These are phyloP conservation scores for Fusarium begoniae DNA, from an alignment of 2,329 filamentous ascomycete species.

Conservation along the genomic window DNA sequence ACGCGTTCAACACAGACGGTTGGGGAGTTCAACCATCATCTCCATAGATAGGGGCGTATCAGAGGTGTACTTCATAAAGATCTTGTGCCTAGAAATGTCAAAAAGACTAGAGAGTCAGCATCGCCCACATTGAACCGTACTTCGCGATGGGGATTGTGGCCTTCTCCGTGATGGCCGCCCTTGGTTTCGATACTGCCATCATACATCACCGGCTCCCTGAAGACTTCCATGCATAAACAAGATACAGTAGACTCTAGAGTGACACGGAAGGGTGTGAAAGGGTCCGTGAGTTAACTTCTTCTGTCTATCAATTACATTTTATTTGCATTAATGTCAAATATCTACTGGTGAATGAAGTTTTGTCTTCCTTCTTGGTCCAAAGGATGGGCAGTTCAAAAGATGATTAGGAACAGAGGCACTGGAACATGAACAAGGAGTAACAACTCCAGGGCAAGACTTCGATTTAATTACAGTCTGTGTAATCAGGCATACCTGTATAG, in stretches of 20 bases:
- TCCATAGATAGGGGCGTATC: background rate
- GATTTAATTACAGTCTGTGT: background rate
- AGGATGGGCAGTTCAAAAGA: background rate
- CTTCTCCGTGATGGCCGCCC: background rate
- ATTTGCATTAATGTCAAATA: background rate
- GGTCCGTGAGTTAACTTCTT: background rate
- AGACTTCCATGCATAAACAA: background rate
- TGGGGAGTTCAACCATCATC: constrained; percentile 22
- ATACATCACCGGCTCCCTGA: background rate
- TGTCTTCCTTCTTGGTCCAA: background rate
- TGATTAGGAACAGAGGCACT: background rate
- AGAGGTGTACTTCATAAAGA: background rate
- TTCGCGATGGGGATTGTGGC: background rate
- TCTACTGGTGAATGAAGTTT: background rate
- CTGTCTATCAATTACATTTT: background rate
- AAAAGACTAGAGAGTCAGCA: background rate
- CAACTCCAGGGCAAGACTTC: background rate
- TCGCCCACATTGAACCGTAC: background rate
- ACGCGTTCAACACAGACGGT: constrained; percentile 29
- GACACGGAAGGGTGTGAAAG: background rate
- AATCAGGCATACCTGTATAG: background rate
- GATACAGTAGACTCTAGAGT: background rate
- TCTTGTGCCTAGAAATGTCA: background rate
- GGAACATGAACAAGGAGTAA: background rate
- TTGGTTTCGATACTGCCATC: background rate